Percentiles rank a stretch among this genome's conserved stretches.
phyloP scores from a whole-genome alignment of 495 filamentous ascomycete genomes.

The Hypoxylon fuscum region DNA sequence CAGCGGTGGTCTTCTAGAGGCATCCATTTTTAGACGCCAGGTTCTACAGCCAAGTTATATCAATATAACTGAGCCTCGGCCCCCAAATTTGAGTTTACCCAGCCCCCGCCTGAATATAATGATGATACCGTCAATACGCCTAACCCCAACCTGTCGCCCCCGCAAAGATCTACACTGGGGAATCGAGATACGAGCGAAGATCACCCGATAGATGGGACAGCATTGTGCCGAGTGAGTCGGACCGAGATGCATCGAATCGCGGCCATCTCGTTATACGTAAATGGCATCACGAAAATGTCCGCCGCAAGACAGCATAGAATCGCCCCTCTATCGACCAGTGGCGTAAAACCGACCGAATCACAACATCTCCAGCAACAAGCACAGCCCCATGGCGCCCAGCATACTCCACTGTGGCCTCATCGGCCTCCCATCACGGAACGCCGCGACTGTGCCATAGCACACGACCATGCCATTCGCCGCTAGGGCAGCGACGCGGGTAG shows the following conservation, averaged over 20 bases:
- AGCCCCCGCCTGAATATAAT: conserved; percentile 2
- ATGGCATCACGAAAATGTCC: no score
- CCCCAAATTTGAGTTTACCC: not conserved
- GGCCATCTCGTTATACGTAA: not conserved
- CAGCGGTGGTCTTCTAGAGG: not conserved
- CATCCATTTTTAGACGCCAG: no score
- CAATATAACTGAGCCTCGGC: not conserved
- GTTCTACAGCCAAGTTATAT: not conserved
- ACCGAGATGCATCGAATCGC: not conserved
- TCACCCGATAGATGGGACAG: not conserved
- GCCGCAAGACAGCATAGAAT: no score
- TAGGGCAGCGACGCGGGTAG: conserved; percentile 23
- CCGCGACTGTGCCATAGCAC: conserved; percentile 10
- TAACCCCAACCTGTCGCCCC: not conserved
- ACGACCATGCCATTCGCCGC: conserved; percentile 24
- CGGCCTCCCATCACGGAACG: conserved; percentile 14
- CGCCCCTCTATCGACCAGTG: no score
- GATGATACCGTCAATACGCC: not conserved
- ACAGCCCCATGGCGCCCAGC: conserved; percentile 10
- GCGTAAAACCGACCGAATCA: not conserved
- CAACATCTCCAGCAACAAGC: conserved; percentile 12
- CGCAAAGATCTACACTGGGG: conserved; percentile 4
- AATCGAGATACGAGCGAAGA: not conserved
- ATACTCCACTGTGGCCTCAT: conserved; percentile 31
- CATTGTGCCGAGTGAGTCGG: not conserved